Conservation (phyloP, 257 asterid species). For the Primulina eburnea region DNA sequence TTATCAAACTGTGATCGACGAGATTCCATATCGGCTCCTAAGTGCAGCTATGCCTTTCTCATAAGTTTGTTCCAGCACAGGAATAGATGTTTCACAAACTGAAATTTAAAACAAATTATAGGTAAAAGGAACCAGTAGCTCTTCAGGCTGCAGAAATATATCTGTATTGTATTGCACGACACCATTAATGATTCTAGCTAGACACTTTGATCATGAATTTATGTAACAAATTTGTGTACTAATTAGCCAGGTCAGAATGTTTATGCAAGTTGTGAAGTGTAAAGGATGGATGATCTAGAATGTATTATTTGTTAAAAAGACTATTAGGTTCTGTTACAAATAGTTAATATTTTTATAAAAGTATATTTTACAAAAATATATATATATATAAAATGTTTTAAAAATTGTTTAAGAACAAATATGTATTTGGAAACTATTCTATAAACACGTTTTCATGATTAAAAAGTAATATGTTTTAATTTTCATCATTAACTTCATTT, state of each 20-base stretch:
- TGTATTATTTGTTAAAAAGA: too few relatives aligned
- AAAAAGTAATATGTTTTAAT: too few relatives aligned
- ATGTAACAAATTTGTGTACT: background rate
- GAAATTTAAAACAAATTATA: conserved; percentile 24
- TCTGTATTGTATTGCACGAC: background rate
- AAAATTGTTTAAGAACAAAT: too few relatives aligned
- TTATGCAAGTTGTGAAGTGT: background rate
- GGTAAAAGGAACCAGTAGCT: conserved; percentile 1
- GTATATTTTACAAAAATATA: too few relatives aligned
- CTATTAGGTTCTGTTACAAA: too few relatives aligned
- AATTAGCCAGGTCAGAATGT: background rate
- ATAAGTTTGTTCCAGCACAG: conserved; percentile 58
- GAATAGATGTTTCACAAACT: conserved; percentile 70
- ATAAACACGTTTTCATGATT: too few relatives aligned
- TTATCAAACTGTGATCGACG: conserved; percentile 39
- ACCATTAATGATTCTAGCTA: background rate
- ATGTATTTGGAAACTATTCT: too few relatives aligned
- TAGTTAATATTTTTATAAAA: too few relatives aligned
- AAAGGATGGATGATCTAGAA: too few relatives aligned
- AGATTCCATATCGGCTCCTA: conserved; percentile 63
- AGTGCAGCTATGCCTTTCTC: conserved; percentile 73
- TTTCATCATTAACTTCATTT: too few relatives aligned
- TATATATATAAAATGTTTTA: too few relatives aligned
- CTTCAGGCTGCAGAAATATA: conserved; percentile 6
- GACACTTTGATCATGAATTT: background rate